Evolutionary conservation across 2,329 filamentous ascomycete species (phyloP), one percentile per base, ranked within the genome.

Genomic region (Sclerotinia trifoliorum): DNA sequence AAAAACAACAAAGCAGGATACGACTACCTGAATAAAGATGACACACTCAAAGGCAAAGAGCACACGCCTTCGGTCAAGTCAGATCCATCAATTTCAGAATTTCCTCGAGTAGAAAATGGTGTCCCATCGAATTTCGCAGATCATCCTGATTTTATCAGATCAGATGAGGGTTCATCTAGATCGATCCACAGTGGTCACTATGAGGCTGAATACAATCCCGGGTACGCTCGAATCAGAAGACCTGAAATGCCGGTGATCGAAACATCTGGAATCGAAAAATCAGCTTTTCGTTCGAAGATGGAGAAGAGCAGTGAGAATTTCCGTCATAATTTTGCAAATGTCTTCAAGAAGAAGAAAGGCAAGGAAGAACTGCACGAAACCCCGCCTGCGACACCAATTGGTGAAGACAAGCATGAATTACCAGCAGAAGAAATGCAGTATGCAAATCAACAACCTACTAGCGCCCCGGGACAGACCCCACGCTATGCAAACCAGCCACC

Each of bases 1-100:
- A 79, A 80, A 8, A 71, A 70, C 49, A 68, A 69, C 32, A 65
- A 44, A 6, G 57, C 32, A 39, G 65, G 65, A 21, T 67, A 60
- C 24, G 65, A 63, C 26, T 67, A 54, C 26, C 49, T 67, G 19
- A 62, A 55, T 17, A 61, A 55, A 42, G 60, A 67, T 54, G 57
- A 67, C 21, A 63, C 48, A 24, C 26, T 48, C 6, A 67, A 63
- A 32, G 48, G 42, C 26, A 67, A 55, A 21, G 56, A 62, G n/a
- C 29, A 35, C 39, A 39, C 65, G 1, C 48, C 48, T 8, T 67
- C 65, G 4, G 8, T 67, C 24, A 63, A 55, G 17, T 63, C 65
- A 6, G 65, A 67, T 63, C 48, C 65, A 42, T 67, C 65, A 35
- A 24, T 54, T 5, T 62, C 32, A 4, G 49, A 63, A 19, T 46